A percentile compares a stretch with the other conserved stretches of the same genome.
These are phyloP conservation scores for Candida krabiensis DNA, from an alignment of 805 yeast species.

Conservation along the genomic window DNA sequence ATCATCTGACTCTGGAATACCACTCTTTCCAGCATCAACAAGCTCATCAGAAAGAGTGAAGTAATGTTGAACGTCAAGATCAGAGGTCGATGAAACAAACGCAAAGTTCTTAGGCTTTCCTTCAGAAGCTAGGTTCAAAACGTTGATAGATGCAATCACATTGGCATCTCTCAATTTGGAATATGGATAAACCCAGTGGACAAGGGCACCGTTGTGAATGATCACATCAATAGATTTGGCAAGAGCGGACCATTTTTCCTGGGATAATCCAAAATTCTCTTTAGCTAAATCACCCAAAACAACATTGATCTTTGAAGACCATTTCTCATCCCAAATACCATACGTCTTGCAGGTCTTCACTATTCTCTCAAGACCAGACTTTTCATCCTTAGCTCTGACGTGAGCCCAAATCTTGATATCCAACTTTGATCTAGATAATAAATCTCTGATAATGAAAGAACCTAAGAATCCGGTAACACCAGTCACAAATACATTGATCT, in stretches of 20 bases:
- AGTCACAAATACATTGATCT: constrained; percentile 69
- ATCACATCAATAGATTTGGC: constrained; percentile 70
- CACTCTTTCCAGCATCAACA: constrained; percentile 61
- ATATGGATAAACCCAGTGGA: constrained; percentile 98
- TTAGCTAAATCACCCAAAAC: constrained; percentile 81
- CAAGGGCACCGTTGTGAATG: constrained; percentile 96
- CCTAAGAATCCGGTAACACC: constrained; percentile 98
- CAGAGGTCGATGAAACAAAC: constrained; percentile 95
- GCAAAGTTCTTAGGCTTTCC: constrained; percentile 86
- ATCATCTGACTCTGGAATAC: constrained; percentile 82
- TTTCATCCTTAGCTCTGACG: constrained; percentile 77
- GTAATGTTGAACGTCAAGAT: constrained; percentile 82
- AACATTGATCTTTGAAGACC: constrained; percentile 58
- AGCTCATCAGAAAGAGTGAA: constrained; percentile 74
- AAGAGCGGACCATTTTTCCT: constrained; percentile 57
- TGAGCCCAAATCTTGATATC: constrained; percentile 76
- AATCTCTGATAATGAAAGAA: constrained; percentile 77
- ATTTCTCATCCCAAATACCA: constrained; percentile 73
- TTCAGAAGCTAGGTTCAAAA: constrained; percentile 69
- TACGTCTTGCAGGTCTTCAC: constrained; percentile 74
- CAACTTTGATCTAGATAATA: constrained; percentile 53
- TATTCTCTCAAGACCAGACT: constrained; percentile 74
- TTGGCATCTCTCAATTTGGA: constrained; percentile 87
- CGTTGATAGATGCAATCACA: constrained; percentile 83
- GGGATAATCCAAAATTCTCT: constrained; percentile 67